Conservation (phyloP, 768 basidiomycete genomes). For the Gloeopeniophorella convolvens region DNA sequence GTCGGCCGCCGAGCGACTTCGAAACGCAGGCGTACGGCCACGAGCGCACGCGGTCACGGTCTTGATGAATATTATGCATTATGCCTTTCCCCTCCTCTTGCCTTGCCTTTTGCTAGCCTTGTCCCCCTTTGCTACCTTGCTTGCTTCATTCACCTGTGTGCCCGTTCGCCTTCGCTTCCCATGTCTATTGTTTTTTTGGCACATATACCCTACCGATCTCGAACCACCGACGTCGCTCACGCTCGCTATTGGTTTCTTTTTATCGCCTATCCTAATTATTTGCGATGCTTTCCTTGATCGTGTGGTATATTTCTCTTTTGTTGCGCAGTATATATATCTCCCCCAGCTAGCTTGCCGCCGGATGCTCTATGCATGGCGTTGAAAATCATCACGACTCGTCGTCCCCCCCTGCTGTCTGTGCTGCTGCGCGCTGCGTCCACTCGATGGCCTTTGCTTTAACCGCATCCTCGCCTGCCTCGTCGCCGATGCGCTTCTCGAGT, state of each 20-base stretch:
- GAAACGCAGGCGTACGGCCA: conserved; percentile 48
- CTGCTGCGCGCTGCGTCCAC: conserved; percentile 71
- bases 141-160: conserved; percentile 13
- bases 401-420: conserved; percentile 15
- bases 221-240: conserved; percentile 36
- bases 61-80: too few relatives aligned
- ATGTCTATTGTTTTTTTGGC: conserved; percentile 32
- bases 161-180: conserved; percentile 16
- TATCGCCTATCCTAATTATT: conserved; percentile 38
- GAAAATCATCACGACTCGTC: conserved; percentile 8
- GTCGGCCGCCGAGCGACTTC: conserved; percentile 66
- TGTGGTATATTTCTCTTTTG: conserved; percentile 28
- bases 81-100: too few relatives aligned
- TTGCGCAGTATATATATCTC: conserved; percentile 18
- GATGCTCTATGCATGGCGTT: conserved; percentile 17
- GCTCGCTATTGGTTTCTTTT: conserved; percentile 41
- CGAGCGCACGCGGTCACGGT: conserved; percentile 55
- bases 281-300: conserved; percentile 30
- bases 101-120: conserved; percentile 21
- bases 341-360: conserved; percentile 15
- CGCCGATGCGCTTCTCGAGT: conserved; percentile 79
- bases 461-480: conserved; percentile 68
- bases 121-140: conserved; percentile 21
- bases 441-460: conserved; percentile 90
- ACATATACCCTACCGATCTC: conserved; percentile 41